Percentiles rank a stretch among this genome's conserved stretches.
Evolutionary conservation across 495 filamentous ascomycete species (phyloP).

Genomic region (Cladorrhinum samala): DNA sequence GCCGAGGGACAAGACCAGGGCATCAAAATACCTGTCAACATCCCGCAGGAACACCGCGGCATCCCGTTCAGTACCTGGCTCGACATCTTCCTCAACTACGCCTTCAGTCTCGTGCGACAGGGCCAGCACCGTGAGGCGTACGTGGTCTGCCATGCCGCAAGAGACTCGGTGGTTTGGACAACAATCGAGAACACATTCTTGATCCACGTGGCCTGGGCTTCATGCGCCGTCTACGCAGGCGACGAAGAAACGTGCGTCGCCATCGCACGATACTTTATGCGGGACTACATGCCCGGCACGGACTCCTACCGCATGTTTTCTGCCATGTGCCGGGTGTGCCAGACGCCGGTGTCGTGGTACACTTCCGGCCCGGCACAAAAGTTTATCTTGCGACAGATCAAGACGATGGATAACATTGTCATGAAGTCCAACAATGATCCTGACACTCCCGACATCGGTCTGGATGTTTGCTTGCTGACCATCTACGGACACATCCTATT

Average conservation of each 20-base stretch:
- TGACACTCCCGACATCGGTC: conserved; percentile 23
- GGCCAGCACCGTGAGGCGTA: conserved; percentile 61
- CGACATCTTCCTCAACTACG: conserved; percentile 83
- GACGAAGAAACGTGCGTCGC: conserved; percentile 73
- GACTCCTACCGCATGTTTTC: conserved; percentile 80
- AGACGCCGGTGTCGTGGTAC: conserved; percentile 53
- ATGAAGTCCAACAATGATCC: conserved; percentile 6
- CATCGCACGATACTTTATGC: conserved; percentile 74
- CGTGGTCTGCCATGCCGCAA: conserved; percentile 63
- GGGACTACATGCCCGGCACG: conserved; percentile 73
- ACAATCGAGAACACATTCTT: conserved; percentile 59
- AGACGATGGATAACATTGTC: conserved; percentile 65
- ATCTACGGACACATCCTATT: conserved; percentile 86
- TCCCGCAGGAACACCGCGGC: conserved; percentile 63
- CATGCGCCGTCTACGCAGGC: conserved; percentile 71
- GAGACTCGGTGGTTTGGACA: conserved; percentile 73
- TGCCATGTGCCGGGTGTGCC: conserved; percentile 60
- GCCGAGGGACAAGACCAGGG: conserved; percentile 21
- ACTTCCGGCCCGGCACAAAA: conserved; percentile 65
- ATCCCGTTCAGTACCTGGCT: conserved; percentile 80
- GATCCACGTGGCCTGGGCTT: conserved; percentile 75
- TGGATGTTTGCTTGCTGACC: conserved; percentile 64
- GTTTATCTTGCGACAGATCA: conserved; percentile 83
- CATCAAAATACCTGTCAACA: conserved; percentile 24
- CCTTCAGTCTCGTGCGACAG: conserved; percentile 59